phyloP scores from a whole-genome alignment of 169 alveolate genomes.

The Plasmodium gonderi region DNA sequence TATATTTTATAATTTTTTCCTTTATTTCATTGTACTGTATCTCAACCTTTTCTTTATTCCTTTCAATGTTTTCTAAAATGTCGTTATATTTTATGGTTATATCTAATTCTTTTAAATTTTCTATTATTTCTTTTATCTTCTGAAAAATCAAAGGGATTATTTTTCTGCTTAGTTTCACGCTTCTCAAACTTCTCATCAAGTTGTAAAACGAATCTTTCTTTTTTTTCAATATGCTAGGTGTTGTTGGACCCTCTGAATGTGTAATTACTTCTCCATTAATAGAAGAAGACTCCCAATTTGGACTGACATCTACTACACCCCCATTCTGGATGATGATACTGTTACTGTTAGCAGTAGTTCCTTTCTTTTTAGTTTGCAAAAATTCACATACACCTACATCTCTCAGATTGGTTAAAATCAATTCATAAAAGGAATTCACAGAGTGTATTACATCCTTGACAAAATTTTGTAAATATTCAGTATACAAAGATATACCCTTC shows the following conservation, averaged over 20 bases:
- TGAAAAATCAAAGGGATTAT: constrained; percentile 61
- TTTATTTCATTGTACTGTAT: constrained; percentile 89
- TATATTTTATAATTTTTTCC: constrained; percentile 81
- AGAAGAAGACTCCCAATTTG: too few species aligned
- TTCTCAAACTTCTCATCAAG: constrained; percentile 58
- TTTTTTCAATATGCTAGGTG: not conserved
- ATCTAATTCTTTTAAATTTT: constrained; percentile 45
- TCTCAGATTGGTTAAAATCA: not conserved
- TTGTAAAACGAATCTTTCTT: constrained; percentile 64
- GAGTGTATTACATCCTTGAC: constrained; percentile 54
- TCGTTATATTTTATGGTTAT: constrained; percentile 36
- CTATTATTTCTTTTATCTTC: constrained; percentile 50
- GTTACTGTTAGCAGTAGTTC: not conserved
- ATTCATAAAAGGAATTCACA: constrained; percentile 50
- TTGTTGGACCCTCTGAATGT: too few species aligned
- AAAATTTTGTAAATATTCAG: constrained; percentile 44
- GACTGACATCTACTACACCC: too few species aligned
- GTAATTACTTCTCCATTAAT: too few species aligned
- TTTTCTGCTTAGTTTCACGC: constrained; percentile 60
- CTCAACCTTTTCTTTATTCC: constrained; percentile 90
- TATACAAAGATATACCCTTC: constrained; percentile 44
- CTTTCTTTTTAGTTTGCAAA: constrained; percentile 9
- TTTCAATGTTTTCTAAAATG: constrained; percentile 76
- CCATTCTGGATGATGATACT: not conserved
- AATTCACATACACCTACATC: constrained; percentile 10